Evolutionary conservation across 805 yeast species (phyloP).

Genomic region (Tetrapisispora namnaoensis): DNA sequence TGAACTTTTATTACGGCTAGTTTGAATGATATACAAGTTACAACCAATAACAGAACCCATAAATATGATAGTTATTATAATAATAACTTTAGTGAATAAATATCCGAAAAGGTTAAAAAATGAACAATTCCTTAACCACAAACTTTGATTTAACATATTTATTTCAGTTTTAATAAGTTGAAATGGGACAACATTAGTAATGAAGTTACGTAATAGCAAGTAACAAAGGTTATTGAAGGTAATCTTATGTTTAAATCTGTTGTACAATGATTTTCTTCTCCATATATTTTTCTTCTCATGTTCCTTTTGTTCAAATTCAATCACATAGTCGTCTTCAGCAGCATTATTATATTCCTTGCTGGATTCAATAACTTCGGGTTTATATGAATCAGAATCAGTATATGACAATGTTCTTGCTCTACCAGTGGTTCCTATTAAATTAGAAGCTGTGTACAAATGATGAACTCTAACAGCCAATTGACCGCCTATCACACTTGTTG

Average conservation of each 20-base stretch:
- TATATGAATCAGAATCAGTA: background rate
- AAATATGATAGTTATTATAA: background rate
- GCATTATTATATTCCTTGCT: background rate
- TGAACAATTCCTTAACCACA: slow-evolving; percentile 73
- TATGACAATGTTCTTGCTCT: background rate
- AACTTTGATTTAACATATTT: slow-evolving; percentile 53
- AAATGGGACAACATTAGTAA: background rate
- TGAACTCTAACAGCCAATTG: slow-evolving; percentile 8
- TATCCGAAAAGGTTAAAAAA: slow-evolving; percentile 77
- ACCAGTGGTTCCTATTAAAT: too few species aligned
- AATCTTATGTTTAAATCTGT: background rate
- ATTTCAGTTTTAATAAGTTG: slow-evolving; percentile 12
- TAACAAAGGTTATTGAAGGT: background rate
- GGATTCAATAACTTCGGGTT: background rate
- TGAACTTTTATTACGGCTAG: background rate
- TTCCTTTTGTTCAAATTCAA: background rate
- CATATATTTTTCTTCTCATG: background rate
- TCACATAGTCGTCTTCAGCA: background rate
- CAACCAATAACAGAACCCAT: background rate
- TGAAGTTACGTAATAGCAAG: background rate
- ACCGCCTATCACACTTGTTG: slow-evolving; percentile 71
- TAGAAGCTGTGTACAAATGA: background rate
- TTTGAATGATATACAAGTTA: slow-evolving; percentile 1
- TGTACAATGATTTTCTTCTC: slow-evolving; percentile 1
- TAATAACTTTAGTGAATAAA: slow-evolving; percentile 45